Conservation (phyloP, 2,329 filamentous ascomycete genomes). For the Fusarium setosum region DNA sequence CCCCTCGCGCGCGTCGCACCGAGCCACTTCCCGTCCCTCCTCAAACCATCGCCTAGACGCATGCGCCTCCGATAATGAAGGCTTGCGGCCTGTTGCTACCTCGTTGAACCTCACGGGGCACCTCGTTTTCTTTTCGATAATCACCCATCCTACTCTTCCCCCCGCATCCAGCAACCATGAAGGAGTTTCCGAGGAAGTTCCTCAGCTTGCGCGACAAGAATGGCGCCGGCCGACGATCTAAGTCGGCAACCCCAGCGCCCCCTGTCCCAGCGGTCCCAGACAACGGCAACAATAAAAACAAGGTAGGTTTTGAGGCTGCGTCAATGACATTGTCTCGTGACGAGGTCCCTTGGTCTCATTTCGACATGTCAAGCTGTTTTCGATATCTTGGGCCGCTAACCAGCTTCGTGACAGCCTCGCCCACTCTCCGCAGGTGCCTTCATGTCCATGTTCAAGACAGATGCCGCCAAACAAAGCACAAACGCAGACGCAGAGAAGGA, state of each 20-base stretch:
- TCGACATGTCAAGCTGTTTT: background rate
- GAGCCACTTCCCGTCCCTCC: slow-evolving; percentile 25
- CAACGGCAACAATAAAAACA: slow-evolving; percentile 47
- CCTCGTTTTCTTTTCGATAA: slow-evolving; percentile 13
- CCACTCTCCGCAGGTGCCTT: slow-evolving; percentile 68
- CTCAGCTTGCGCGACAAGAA: slow-evolving; percentile 77
- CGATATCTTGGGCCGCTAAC: slow-evolving; percentile 16
- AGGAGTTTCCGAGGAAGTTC: slow-evolving; percentile 71
- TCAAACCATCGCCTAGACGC: slow-evolving; percentile 21
- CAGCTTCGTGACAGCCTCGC: slow-evolving; percentile 54
- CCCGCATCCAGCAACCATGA: slow-evolving; percentile 55
- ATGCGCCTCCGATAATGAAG: slow-evolving; percentile 47
- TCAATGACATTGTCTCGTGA: background rate
- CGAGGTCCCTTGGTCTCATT: background rate
- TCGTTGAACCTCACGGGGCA: slow-evolving; percentile 47
- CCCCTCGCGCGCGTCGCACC: slow-evolving; percentile 27
- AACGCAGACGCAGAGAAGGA: slow-evolving; percentile 61
- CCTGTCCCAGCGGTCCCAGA: slow-evolving; percentile 47
- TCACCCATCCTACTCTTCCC: background rate
- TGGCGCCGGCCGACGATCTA: slow-evolving; percentile 63
- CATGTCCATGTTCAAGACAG: slow-evolving; percentile 72
- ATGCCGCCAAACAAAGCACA: slow-evolving; percentile 62
- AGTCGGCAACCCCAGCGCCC: slow-evolving; percentile 66
- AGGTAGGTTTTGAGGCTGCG: slow-evolving; percentile 55
- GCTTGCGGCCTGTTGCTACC: slow-evolving; percentile 43